These are phyloP conservation scores for Laburnicola sp. DNA, from an alignment of 2,329 filamentous ascomycete species.

Conservation along the genomic window DNA sequence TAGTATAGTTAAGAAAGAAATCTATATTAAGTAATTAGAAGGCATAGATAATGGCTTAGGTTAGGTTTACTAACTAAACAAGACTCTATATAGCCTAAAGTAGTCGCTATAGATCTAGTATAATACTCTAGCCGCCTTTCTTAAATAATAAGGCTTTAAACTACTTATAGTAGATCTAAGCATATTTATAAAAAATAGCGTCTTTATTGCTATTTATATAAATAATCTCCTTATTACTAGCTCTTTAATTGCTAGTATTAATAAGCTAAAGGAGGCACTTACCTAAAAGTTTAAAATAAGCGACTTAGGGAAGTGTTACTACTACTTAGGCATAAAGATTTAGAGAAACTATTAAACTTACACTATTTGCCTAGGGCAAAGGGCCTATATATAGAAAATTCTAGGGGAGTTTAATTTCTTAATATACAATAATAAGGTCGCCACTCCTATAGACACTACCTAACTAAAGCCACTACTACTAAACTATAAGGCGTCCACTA, in stretches of 20 bases:
- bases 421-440: too few species aligned
- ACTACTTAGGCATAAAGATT: constrained; percentile 33
- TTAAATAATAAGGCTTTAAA: constrained; percentile 20
- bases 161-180: constrained; percentile 11
- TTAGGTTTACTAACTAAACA: constrained; percentile 23
- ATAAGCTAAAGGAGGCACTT: constrained; percentile 21
- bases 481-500: too few species aligned
- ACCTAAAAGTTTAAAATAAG: constrained; percentile 26
- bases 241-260: constrained; percentile 10
- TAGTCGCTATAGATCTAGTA: constrained; percentile 36
- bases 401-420: constrained; percentile 8
- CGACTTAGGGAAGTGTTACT: constrained; percentile 22
- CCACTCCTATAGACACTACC: too few species aligned
- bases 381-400: constrained; percentile 26
- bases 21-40: constrained; percentile 30
- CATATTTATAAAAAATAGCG: constrained; percentile 19
- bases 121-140: constrained; percentile 18
- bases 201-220: constrained; percentile 29
- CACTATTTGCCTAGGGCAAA: constrained; percentile 14
- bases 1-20: constrained; percentile 25
- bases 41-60: constrained; percentile 8
- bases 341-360: constrained; percentile 11
- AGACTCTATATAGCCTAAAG: constrained; percentile 33
- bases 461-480: too few species aligned
- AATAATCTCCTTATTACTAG: constrained; percentile 33